Base-by-base conservation (phyloP, 176 grass and related monocot species). In the Carex cristatella region DNA sequence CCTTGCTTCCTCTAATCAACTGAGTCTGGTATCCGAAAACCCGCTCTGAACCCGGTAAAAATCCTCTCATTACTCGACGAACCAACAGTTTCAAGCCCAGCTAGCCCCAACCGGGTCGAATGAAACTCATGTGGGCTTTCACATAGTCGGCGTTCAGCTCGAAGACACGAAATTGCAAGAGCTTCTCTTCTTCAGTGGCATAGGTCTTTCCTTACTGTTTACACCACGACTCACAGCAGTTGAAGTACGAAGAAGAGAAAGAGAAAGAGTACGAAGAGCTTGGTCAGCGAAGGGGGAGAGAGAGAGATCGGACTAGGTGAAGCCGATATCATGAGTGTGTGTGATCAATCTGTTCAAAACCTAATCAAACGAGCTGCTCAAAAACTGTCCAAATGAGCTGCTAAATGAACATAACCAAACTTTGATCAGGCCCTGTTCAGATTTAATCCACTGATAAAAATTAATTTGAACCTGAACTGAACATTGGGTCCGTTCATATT, bases 1-100 rank as follows among this genome's bases (percentile, higher is more conserved):
- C 80, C 80, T 53, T 83, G 80, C 2, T 83, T 12, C 80, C 80
- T 67, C 80, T 62, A 83, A 68, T 83, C 80, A 14, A 83, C 12
- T 19, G 80, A 83, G 54, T 31, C 10, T 16, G 62, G 80, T 4
- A 53, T 37, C 35, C 10, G 56, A 82, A 66, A 82, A 18, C 37
- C 80, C 40, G 15, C n/a, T 65, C 59, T 61, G 28, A 67, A 82
- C 56, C 80, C 80, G 18, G 14, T 67, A 82, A 82, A 82, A 53
- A 67, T 58, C 53, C 35, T 60, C 10, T n/a, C 7, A 61, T 27
- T 7, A 42, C 33, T 81, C 15, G 4, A 11, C 58, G 30, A n/a
- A 28, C 8, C 79, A 35, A 33, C 15, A 37, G 10, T 33, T 57
- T 23, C 0, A 44, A 64, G 32, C 33, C 55, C 79, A 1, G 28